These are phyloP conservation scores for Linnemannia hyalina DNA, from an alignment of 192 early-diverging fungal species.

Conservation along the genomic window DNA sequence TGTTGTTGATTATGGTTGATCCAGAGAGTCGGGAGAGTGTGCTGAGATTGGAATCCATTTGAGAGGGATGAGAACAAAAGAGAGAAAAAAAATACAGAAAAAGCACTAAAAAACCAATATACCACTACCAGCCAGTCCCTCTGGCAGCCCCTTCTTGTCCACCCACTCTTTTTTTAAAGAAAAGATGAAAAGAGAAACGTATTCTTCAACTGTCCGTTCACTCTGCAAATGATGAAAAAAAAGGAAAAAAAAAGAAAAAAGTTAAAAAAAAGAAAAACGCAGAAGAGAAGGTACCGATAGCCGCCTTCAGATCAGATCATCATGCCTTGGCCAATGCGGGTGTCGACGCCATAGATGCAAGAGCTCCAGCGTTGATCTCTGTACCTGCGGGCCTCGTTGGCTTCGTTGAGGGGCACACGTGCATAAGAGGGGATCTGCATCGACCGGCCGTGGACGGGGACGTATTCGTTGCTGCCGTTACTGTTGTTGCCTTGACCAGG, in stretches of 20 bases:
- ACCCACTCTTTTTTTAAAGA: not conserved
- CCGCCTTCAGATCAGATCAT: conserved; percentile 27
- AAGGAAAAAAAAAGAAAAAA: not conserved
- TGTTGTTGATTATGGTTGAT: not conserved
- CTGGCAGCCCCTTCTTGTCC: not conserved
- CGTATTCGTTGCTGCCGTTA: conserved; percentile 24
- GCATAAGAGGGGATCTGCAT: conserved; percentile 55
- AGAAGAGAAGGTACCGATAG: not conserved
- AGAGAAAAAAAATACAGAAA: not conserved
- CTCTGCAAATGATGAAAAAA: not conserved
- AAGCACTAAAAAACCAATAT: not conserved
- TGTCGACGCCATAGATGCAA: conserved; percentile 49
- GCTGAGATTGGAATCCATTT: not conserved
- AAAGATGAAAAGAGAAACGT: not conserved
- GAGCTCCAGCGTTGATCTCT: conserved; percentile 54
- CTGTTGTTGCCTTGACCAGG: conserved; percentile 9
- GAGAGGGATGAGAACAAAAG: not conserved
- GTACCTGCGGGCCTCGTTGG: conserved; percentile 41
- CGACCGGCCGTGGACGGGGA: conserved; percentile 48
- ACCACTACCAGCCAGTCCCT: not conserved
- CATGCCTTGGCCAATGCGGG: conserved; percentile 53
- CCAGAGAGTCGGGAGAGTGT: not conserved
- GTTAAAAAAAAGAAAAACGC: no score
- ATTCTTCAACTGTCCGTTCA: not conserved
- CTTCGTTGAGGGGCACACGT: conserved; percentile 42